phyloP scores from a whole-genome alignment of 768 basidiomycete genomes.

The Pholiota conissans region DNA sequence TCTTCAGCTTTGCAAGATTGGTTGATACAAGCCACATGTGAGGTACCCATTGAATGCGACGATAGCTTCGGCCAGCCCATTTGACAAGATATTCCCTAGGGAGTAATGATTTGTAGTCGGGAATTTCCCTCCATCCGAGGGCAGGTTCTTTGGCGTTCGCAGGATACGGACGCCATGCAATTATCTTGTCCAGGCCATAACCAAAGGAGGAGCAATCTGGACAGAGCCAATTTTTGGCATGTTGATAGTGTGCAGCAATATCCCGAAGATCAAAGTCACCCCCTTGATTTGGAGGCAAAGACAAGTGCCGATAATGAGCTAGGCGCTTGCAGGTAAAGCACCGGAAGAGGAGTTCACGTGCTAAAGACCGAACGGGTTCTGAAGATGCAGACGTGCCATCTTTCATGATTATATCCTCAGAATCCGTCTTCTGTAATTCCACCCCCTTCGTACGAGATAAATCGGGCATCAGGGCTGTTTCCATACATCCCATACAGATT shows the following conservation, averaged over 20 bases:
- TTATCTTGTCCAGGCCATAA: constrained; percentile 76
- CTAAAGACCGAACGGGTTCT: constrained; percentile 14
- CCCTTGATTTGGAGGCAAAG: constrained; percentile 37
- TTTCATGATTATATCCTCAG: constrained; percentile 34
- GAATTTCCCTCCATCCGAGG: constrained; percentile 30
- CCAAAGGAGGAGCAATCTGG: constrained; percentile 74
- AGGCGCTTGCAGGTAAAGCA: constrained; percentile 83
- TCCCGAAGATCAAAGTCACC: constrained; percentile 36
- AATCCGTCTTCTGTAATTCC: constrained; percentile 6
- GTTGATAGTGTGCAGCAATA: constrained; percentile 65
- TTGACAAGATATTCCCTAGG: constrained; percentile 95
- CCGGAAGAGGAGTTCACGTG: constrained; percentile 66
- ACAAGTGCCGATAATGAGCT: constrained; percentile 79
- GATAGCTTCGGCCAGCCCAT: constrained; percentile 79
- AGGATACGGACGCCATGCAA: constrained; percentile 90
- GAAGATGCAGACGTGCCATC: constrained; percentile 19
- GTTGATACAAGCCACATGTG: constrained; percentile 86
- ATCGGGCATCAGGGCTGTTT: constrained; percentile 53
- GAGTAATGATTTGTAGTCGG: constrained; percentile 57
- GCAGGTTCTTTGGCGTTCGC: constrained; percentile 56
- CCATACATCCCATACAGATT: constrained; percentile 74
- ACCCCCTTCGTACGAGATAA: constrained; percentile 12
- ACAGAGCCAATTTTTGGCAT: constrained; percentile 61
- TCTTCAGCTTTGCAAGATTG: constrained; percentile 64
- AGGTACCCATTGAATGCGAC: constrained; percentile 84